These are phyloP conservation scores for Orbilia blumenaviensis DNA, from an alignment of 2,329 filamentous ascomycete species.

Conservation along the genomic window DNA sequence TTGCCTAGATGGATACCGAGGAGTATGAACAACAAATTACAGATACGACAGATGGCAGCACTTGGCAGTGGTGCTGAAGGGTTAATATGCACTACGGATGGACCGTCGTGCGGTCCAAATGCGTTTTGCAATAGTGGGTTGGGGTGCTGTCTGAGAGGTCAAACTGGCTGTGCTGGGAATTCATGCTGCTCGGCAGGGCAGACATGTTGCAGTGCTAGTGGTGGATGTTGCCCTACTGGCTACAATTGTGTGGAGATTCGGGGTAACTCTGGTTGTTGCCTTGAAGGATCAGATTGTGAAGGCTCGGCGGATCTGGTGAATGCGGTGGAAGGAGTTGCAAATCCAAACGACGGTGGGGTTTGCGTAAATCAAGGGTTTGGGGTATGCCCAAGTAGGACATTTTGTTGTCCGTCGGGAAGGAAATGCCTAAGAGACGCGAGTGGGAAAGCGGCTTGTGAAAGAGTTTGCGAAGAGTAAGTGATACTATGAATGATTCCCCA, in stretches of 20 bases:
- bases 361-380: constrained; percentile 44
- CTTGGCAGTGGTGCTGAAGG: constrained; percentile 10
- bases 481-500: too few relatives aligned
- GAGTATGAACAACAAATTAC: constrained; percentile 34
- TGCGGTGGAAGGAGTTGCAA: constrained; percentile 37
- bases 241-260: constrained; percentile 40
- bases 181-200: constrained; percentile 42
- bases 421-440: constrained; percentile 43
- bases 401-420: constrained; percentile 47
- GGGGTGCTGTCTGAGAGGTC: constrained; percentile 39
- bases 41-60: constrained; percentile 7
- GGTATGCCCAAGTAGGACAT: constrained; percentile 44
- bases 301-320: constrained; percentile 30
- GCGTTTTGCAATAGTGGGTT: constrained; percentile 40
- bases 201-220: constrained; percentile 30
- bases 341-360: constrained; percentile 33
- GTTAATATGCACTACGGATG: constrained; percentile 30
- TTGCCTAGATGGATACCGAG: constrained; percentile 46
- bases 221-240: constrained; percentile 44
- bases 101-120: constrained; percentile 38
- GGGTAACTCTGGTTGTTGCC: constrained; percentile 38
- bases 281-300: constrained; percentile 32
- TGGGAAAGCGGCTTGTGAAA: constrained; percentile 37
- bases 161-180: constrained; percentile 38
- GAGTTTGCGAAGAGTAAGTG: constrained; percentile 45